phyloP scores from a whole-genome alignment of 116 monocot genomes.

The Zostera marina region DNA sequence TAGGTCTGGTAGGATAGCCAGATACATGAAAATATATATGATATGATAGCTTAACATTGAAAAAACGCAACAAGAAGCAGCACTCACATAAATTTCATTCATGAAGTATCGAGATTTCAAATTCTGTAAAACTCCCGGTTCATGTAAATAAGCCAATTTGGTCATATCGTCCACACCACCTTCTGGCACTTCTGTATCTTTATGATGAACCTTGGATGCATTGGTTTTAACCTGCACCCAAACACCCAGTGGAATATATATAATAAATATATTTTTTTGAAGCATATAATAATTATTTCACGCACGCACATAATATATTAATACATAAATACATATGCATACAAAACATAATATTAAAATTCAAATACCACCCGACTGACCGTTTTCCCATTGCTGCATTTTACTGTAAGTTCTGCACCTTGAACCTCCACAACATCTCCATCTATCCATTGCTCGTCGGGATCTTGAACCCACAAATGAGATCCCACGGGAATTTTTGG shows the following conservation, averaged over 20 bases:
- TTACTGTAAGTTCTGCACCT: slow-evolving; percentile 34
- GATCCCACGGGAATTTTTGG: slow-evolving; percentile 35
- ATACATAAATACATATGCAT: no score
- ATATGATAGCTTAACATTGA: no score
- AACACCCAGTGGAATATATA: no score
- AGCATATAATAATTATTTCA: background rate
- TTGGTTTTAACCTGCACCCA: slow-evolving; percentile 39
- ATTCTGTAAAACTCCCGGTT: slow-evolving; percentile 84
- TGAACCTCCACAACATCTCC: slow-evolving; percentile 50
- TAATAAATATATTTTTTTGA: no score
- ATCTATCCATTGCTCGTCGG: slow-evolving; percentile 76
- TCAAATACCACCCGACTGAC: no score
- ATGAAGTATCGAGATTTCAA: slow-evolving; percentile 57
- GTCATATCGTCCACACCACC: slow-evolving; percentile 97
- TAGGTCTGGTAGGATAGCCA: slow-evolving; percentile 49
- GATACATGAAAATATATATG: no score
- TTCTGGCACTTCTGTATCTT: slow-evolving; percentile 59
- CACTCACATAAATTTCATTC: slow-evolving; percentile 83
- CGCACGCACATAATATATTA: no score
- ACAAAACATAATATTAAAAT: no score
- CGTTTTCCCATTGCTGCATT: slow-evolving; percentile 40
- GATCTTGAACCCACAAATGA: slow-evolving; percentile 66
- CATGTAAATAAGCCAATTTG: slow-evolving; percentile 80
- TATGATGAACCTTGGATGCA: slow-evolving; percentile 34
- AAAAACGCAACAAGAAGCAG: no score